Evolutionary conservation across 768 basidiomycete genomes (phyloP).

Genomic region (Termitomyces sp.): DNA sequence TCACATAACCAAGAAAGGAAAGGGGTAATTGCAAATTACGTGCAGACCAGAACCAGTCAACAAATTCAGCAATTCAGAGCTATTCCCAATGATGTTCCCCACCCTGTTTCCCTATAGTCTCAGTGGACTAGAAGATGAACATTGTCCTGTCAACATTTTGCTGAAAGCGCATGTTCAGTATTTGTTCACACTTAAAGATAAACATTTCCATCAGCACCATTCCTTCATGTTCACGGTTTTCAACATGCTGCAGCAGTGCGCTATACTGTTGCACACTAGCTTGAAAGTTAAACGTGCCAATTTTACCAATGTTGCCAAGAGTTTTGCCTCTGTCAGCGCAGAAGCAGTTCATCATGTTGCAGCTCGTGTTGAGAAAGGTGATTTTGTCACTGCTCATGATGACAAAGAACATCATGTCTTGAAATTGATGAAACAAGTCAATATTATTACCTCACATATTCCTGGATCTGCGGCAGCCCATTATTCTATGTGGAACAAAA

Average conservation of each 20-base stretch:
- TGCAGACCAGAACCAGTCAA: constrained; percentile 2
- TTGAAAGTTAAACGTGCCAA: too few species aligned
- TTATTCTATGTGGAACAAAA: too few species aligned
- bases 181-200: constrained; percentile 29
- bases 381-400: too few species aligned
- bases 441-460: not conserved
- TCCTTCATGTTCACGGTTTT: too few species aligned
- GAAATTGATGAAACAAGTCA: too few species aligned
- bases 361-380: not conserved
- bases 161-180: too few species aligned
- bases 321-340: too few species aligned
- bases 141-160: not conserved
- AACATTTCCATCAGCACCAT: constrained; percentile 32
- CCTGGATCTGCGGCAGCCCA: constrained; percentile 27
- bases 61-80: constrained; percentile 6
- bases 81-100: constrained; percentile 10
- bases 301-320: too few species aligned
- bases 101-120: constrained; percentile 5
- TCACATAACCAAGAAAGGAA: not conserved
- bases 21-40: not conserved
- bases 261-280: constrained; percentile 29
- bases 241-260: constrained; percentile 32
- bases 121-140: too few species aligned
- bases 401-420: constrained; percentile 12
- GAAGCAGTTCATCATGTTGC: too few species aligned